Conservation (phyloP, 768 basidiomycete species). For the Boletus subcaerulescens region DNA sequence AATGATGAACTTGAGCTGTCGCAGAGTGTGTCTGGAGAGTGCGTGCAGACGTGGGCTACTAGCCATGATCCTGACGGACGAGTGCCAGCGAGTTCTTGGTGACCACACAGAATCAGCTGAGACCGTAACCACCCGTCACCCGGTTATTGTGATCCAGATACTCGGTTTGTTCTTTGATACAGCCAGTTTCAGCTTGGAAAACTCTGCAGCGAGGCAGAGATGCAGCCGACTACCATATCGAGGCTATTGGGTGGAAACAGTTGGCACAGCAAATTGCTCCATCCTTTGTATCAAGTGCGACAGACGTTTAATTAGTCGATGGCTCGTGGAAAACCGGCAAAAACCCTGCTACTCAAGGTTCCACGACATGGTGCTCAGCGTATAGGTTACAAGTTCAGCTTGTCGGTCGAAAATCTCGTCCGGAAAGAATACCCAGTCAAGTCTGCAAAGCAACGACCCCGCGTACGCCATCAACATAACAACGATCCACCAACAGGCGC, state of each 20-base stretch:
- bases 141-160: not conserved
- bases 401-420: constrained; percentile 57
- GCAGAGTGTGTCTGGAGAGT: constrained; percentile 51
- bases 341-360: constrained; percentile 59
- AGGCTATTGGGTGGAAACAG: not conserved
- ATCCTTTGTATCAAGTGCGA: no score
- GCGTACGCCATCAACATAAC: constrained; percentile 51
- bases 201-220: no score
- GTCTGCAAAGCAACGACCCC: constrained; percentile 39
- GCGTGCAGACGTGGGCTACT: constrained; percentile 9
- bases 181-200: no score
- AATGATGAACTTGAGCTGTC: constrained; percentile 72
- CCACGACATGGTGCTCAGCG: constrained; percentile 75
- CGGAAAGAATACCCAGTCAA: constrained; percentile 46
- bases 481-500: constrained; percentile 43
- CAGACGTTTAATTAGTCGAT: constrained; percentile 9
- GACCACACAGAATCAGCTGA: constrained; percentile 3
- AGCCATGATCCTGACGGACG: constrained; percentile 15
- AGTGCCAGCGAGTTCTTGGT: not conserved
- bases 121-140: constrained; percentile 11
- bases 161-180: no score
- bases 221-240: constrained; percentile 17
- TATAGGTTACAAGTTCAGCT: constrained; percentile 59
- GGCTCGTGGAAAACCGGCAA: constrained; percentile 47
- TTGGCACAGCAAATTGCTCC: not conserved